Conservation (phyloP, 306 rosid species). For the Begonia fuchsioides region DNA sequence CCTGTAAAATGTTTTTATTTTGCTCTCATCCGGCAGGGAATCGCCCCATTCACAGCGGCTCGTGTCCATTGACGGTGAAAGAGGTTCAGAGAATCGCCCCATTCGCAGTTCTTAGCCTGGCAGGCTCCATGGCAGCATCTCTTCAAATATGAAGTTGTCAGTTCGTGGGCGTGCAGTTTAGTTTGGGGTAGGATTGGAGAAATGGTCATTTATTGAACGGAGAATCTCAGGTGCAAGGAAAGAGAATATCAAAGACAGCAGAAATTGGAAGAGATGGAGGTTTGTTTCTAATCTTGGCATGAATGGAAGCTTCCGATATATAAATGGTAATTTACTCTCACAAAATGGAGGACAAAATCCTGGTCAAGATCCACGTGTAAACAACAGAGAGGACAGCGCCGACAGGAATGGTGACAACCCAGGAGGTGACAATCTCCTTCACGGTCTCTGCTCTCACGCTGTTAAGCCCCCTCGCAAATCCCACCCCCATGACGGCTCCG, state of each 20-base stretch:
- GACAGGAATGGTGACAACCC: constrained; percentile 87
- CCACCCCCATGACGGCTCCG: constrained; percentile 99
- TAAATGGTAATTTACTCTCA: constrained; percentile 19
- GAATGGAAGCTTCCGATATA: too few species aligned
- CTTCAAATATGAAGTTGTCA: constrained; percentile 54
- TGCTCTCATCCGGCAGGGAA: constrained; percentile 31
- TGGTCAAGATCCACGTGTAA: constrained; percentile 85
- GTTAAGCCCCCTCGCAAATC: constrained; percentile 90
- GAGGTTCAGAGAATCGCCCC: constrained; percentile 61
- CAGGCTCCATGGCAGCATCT: constrained; percentile 62
- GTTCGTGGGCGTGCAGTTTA: too few species aligned
- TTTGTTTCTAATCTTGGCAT: background rate
- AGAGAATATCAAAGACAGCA: too few species aligned
- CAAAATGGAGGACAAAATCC: constrained; percentile 48
- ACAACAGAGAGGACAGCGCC: constrained; percentile 59
- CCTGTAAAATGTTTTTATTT: background rate
- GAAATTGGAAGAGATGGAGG: background rate
- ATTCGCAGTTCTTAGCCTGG: constrained; percentile 80
- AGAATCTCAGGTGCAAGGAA: too few species aligned
- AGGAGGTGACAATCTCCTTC: constrained; percentile 79
- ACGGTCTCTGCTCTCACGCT: constrained; percentile 87
- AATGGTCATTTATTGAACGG: too few species aligned
- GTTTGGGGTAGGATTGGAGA: too few species aligned
- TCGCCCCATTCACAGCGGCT: too few species aligned
- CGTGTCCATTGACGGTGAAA: constrained; percentile 71